phyloP scores from a whole-genome alignment of 176 grass and related monocot species.

The Paspalum notatum region DNA sequence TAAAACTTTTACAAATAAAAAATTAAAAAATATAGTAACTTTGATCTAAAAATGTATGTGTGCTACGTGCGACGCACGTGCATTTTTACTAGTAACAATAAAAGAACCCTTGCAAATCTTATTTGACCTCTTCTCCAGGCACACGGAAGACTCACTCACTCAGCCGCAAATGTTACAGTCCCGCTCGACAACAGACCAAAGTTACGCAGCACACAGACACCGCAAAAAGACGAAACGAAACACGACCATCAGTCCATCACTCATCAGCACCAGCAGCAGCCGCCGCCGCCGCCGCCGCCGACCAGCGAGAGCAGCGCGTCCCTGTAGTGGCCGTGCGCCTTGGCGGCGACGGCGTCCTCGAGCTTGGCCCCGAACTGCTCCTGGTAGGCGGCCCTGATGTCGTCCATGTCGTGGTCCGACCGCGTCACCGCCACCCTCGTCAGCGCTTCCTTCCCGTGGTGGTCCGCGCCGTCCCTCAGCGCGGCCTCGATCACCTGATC shows the following conservation, averaged over 20 bases:
- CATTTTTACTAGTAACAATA: not conserved
- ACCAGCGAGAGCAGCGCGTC: constrained; percentile 80
- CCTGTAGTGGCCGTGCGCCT: constrained; percentile 71
- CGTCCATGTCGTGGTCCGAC: constrained; percentile 78
- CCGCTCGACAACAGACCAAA: not conserved
- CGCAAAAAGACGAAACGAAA: not conserved
- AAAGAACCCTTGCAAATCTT: not conserved
- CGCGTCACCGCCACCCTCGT: constrained; percentile 71
- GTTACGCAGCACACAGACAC: not conserved
- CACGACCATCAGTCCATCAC: not conserved
- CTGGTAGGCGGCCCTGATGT: constrained; percentile 54
- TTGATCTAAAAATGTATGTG: no score
- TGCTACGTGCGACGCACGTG: no score
- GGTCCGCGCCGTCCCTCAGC: constrained; percentile 58
- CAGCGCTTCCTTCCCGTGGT: constrained; percentile 61
- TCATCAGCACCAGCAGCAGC: not conserved
- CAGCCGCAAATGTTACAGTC: not conserved
- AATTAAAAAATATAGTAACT: no score
- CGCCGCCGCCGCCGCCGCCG: not conserved
- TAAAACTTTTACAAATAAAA: no score
- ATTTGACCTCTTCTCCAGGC: not conserved
- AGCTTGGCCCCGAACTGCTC: constrained; percentile 63
- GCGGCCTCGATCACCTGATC: constrained; percentile 57
- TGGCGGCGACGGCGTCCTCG: constrained; percentile 60
- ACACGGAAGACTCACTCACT: not conserved